These are phyloP conservation scores for Candida ipomoeae DNA, from an alignment of 805 yeast genomes.

Conservation along the genomic window DNA sequence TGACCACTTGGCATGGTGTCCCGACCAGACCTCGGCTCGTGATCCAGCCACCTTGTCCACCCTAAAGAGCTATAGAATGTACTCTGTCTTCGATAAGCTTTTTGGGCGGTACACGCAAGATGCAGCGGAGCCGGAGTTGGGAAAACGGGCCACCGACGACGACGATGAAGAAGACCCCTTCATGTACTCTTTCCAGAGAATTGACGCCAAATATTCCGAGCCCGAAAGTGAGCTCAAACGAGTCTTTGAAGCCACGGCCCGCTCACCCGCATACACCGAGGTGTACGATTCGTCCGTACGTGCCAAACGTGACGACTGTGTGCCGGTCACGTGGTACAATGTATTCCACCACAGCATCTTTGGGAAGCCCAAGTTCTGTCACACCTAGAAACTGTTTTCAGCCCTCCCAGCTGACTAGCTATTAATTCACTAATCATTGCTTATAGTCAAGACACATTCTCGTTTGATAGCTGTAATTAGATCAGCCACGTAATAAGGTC, in stretches of 20 bases:
- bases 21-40: background rate
- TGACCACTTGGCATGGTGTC: background rate
- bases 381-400: conserved; percentile 2
- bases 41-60: background rate
- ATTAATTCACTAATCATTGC: background rate
- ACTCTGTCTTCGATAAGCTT: conserved; percentile 2
- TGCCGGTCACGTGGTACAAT: conserved; percentile 49
- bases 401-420: background rate
- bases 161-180: background rate
- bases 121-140: background rate
- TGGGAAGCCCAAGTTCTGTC: conserved; percentile 42
- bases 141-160: background rate
- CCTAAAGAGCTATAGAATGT: background rate
- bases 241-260: background rate
- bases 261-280: background rate
- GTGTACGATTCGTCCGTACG: background rate
- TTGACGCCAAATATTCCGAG: conserved; percentile 4
- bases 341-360: conserved; percentile 48
- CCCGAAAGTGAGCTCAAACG: background rate
- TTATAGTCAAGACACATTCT: background rate
- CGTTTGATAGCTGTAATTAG: no score
- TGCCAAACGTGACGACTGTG: conserved; percentile 30
- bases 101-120: background rate
- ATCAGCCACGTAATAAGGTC: no score
- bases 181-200: conserved; percentile 11